Conservation (phyloP, 352 stramenopile genomes). For the Globisporangium viniferum region DNA sequence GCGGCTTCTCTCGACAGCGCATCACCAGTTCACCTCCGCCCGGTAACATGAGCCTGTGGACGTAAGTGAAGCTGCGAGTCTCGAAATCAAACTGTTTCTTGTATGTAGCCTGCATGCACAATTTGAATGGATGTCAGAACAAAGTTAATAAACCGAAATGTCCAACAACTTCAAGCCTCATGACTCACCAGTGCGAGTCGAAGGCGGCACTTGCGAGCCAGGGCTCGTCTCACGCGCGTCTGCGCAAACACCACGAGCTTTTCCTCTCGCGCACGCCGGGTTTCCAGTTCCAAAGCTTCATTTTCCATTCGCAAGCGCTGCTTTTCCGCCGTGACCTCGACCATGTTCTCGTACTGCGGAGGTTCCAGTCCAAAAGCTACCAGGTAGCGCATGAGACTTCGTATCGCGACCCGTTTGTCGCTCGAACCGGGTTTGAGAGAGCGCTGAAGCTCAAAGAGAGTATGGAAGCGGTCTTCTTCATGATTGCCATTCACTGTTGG, state of each 20-base stretch:
- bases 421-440: constrained; percentile 1
- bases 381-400: constrained; percentile 38
- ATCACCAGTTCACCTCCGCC: neutral
- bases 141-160: neutral
- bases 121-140: neutral
- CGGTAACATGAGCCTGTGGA: constrained; percentile 3
- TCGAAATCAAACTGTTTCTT: constrained; percentile 39
- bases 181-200: constrained; percentile 34
- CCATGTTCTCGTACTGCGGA: constrained; percentile 40
- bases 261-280: constrained; percentile 15
- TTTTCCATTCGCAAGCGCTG: neutral
- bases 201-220: constrained; percentile 32
- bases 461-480: neutral
- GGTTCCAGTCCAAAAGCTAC: constrained; percentile 20
- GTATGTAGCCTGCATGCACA: constrained; percentile 38
- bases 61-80: constrained; percentile 33
- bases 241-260: constrained; percentile 34
- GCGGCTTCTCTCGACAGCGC: constrained; percentile 30
- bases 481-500: neutral
- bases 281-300: neutral
- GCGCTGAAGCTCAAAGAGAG: neutral
- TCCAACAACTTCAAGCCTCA: neutral
- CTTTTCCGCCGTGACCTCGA: constrained; percentile 29
- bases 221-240: constrained; percentile 23
- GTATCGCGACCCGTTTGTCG: constrained; percentile 24